phyloP scores from a whole-genome alignment of 2,329 filamentous ascomycete species.

The Tetracladium maxilliforme region DNA sequence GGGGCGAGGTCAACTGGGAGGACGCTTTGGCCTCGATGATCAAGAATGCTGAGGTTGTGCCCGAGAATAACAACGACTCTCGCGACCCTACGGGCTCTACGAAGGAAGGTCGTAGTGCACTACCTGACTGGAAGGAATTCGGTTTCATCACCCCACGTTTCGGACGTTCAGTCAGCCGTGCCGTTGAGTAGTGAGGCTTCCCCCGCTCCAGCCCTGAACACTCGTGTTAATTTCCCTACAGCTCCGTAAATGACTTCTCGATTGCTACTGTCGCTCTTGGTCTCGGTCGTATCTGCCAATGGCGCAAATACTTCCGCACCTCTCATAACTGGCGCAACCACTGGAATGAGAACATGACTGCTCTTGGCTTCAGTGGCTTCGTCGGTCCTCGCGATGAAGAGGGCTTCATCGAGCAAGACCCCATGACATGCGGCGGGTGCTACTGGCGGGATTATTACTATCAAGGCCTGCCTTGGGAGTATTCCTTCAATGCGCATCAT shows the following conservation, averaged over 20 bases:
- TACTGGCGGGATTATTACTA: constrained; percentile 39
- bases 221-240: too few relatives aligned
- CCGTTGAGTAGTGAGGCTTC: constrained; percentile 52
- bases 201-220: not conserved
- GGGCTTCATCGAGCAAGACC: constrained; percentile 28
- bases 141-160: constrained; percentile 52
- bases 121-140: constrained; percentile 51
- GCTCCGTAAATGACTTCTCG: constrained; percentile 52
- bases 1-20: constrained; percentile 47
- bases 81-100: constrained; percentile 44
- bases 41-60: constrained; percentile 49
- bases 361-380: constrained; percentile 49
- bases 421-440: constrained; percentile 29
- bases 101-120: constrained; percentile 51
- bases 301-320: constrained; percentile 44
- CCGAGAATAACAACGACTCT: constrained; percentile 41
- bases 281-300: constrained; percentile 31
- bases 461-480: constrained; percentile 34
- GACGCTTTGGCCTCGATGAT: constrained; percentile 48
- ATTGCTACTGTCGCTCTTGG: constrained; percentile 41
- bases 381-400: constrained; percentile 41
- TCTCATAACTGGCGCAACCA: constrained; percentile 59
- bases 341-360: constrained; percentile 44
- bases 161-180: constrained; percentile 44
- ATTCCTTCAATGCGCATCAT: constrained; percentile 36